phyloP scores from a whole-genome alignment of 805 yeast species.

The Cyberlindnera maclurae region DNA sequence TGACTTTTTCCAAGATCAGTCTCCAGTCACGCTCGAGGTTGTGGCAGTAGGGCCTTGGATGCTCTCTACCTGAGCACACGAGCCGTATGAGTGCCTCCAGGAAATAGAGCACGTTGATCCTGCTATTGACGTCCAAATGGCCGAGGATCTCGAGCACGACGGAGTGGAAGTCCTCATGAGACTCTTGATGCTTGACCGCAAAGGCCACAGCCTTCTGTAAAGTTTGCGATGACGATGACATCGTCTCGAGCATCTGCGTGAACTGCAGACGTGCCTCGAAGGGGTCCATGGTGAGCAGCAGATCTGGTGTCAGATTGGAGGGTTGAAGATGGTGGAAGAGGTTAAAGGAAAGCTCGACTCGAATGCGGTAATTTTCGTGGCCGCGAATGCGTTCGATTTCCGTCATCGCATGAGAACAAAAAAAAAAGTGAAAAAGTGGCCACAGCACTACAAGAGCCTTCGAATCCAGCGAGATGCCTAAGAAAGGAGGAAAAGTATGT shows the following conservation, averaged over 20 bases:
- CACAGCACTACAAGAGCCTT: not conserved
- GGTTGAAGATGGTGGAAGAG: no score
- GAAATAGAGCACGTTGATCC: constrained; percentile 63
- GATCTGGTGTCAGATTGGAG: no score
- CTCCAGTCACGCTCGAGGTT: constrained; percentile 29
- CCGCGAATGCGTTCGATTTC: no score
- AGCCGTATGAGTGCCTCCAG: constrained; percentile 51
- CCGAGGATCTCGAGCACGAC: constrained; percentile 56
- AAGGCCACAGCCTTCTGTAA: constrained; percentile 28
- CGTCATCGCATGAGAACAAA: not conserved
- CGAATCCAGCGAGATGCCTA: constrained; percentile 48
- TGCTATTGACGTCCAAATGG: constrained; percentile 46
- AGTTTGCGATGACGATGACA: constrained; percentile 58
- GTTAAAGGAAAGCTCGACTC: no score
- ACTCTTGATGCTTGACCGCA: constrained; percentile 48
- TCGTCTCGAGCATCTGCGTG: constrained; percentile 51
- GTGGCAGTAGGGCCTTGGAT: constrained; percentile 17
- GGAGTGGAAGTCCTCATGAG: constrained; percentile 62
- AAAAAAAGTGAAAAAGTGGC: not conserved
- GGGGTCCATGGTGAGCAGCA: constrained; percentile 59
- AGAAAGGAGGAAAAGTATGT: constrained; percentile 51
- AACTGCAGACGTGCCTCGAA: constrained; percentile 81
- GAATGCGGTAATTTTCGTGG: no score
- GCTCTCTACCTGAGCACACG: constrained; percentile 1
- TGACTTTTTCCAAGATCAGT: constrained; percentile 27